Base-by-base conservation (phyloP, 495 filamentous ascomycete species). In the Letharia lupina region DNA sequence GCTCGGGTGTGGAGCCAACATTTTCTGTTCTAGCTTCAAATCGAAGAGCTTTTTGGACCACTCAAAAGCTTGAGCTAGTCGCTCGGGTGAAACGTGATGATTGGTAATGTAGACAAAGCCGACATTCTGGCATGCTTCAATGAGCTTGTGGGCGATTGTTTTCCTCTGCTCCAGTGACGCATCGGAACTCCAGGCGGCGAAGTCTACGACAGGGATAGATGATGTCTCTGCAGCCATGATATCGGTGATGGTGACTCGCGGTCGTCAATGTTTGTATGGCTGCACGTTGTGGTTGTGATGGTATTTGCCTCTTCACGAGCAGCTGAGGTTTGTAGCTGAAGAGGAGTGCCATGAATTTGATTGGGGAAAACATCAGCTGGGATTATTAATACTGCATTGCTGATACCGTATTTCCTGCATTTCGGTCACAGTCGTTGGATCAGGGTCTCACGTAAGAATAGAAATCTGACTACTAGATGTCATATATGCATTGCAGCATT, bases 91-190 rank as follows among this genome's bases (percentile, higher is more conserved):
- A 7, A 86, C 69, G 8, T 80, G 78, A 68, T 86, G 83, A 67
- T 86, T 84, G 70, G 80, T 68, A 61, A 87, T 82, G 56, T 83
- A 85, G 7, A 82, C 80, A 68, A 87, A 86, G 31, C 84, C 84
- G n/a, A 85, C 80, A 40, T 76, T 77, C 56, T 78, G 80, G 67
- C 81, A 86, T 47, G 83, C 83, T 33, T 77, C 70, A 31, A 80
- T 78, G 18, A 86, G 75, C 37, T 82, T 75, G 61, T 77, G 72
- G 1, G 82, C 82, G 7, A 82, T 74, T 33, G 66, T 74, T 69
- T 70, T 75, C 61, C 76, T 79, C 63, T 75, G 68, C 4, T 73
- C 54, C n/a, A 61, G 60, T 37, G 75, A 75, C 16, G 71, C 70
- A 33, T 64, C 59, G 18, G 66, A 50, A 64, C 70, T 69, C 79